These are phyloP conservation scores for Trichosporon faecale DNA, from an alignment of 1,284 basidiomycete species.

Conservation along the genomic window DNA sequence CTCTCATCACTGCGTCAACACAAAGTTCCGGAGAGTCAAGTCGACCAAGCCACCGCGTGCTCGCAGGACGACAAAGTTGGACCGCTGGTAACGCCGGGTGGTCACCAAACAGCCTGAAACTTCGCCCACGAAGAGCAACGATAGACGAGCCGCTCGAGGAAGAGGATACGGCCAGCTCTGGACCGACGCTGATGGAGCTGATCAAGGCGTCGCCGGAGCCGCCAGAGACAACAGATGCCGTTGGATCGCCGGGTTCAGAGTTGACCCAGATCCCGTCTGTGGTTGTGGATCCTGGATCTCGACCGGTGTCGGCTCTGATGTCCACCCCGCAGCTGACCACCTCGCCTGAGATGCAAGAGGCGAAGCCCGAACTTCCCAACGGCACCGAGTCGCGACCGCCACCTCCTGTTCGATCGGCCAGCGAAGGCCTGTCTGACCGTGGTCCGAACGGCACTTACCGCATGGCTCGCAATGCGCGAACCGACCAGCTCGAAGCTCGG, in stretches of 20 bases:
- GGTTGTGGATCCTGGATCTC: neutral
- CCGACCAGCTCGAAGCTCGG: slow-evolving; percentile 7
- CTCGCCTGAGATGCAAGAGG: neutral
- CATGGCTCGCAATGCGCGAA: neutral
- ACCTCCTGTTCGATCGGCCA: slow-evolving; percentile 12
- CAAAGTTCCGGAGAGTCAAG: slow-evolving; percentile 7
- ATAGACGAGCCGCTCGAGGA: slow-evolving; percentile 44
- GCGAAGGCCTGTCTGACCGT: slow-evolving; percentile 16
- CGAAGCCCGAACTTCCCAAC: neutral
- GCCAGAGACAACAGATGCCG: neutral
- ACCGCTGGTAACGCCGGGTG: slow-evolving; percentile 1
- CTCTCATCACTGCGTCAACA: slow-evolving; percentile 18
- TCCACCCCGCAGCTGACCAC: neutral
- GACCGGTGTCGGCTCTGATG: neutral
- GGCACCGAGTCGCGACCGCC: neutral
- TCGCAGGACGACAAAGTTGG: slow-evolving; percentile 2
- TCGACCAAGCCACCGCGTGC: neutral
- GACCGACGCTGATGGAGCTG: neutral
- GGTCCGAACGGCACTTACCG: neutral
- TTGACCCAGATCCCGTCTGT: neutral
- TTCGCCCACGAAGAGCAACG: slow-evolving; percentile 30
- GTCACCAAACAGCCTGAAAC: slow-evolving; percentile 5
- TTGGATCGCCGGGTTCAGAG: neutral
- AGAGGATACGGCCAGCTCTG: slow-evolving; percentile 14
- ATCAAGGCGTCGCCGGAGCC: neutral